Evolutionary conservation across 164 flowering plant genomes (phyloP).

Genomic region (Malania oleifera): DNA sequence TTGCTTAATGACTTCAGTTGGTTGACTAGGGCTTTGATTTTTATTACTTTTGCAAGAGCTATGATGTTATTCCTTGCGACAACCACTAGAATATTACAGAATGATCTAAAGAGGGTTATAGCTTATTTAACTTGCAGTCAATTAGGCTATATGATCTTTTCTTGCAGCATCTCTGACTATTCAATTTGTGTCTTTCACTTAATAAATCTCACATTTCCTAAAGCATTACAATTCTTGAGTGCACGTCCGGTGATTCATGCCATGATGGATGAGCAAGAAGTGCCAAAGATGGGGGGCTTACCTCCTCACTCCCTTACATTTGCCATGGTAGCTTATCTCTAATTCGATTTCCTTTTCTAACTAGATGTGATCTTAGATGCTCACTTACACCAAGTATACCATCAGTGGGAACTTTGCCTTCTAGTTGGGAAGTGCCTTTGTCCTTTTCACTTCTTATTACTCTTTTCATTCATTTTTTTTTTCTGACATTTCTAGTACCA

Average conservation of each 20-base stretch:
- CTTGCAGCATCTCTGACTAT: constrained; percentile 23
- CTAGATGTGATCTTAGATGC: not conserved
- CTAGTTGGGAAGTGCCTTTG: constrained; percentile 3
- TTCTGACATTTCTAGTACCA: not conserved
- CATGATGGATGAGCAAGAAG: constrained; percentile 21
- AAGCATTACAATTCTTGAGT: constrained; percentile 19
- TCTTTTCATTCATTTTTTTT: not conserved
- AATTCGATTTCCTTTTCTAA: no score
- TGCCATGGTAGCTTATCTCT: not conserved
- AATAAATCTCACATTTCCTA: constrained; percentile 7
- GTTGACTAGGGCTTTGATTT: no score
- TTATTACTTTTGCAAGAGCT: not conserved
- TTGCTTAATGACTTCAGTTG: no score
- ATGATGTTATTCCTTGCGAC: not conserved
- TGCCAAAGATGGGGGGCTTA: constrained; percentile 15
- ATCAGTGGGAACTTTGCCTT: not conserved
- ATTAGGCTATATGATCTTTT: constrained; percentile 20
- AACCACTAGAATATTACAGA: constrained; percentile 12
- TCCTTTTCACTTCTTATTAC: constrained; percentile 3
- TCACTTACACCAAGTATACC: not conserved
- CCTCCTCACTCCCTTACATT: constrained; percentile 7
- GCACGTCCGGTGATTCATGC: constrained; percentile 24
- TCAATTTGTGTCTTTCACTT: constrained; percentile 14
- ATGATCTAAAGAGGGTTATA: constrained; percentile 9
- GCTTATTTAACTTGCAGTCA: constrained; percentile 18